Conservation (phyloP, 352 stramenopile genomes). For the Globisporangium rhizosaccharum region DNA sequence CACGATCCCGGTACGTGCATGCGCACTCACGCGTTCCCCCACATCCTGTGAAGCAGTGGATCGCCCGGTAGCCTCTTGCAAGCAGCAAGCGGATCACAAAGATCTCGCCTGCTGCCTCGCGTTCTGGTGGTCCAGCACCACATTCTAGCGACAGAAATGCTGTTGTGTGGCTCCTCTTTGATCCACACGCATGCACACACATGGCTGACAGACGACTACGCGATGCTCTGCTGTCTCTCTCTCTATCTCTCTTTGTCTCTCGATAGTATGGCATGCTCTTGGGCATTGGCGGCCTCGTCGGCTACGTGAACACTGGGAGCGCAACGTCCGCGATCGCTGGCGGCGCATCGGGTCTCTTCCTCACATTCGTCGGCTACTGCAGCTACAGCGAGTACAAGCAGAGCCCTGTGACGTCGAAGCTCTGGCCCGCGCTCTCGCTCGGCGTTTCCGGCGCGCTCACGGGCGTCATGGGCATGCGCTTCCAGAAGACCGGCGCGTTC, state of each 20-base stretch:
- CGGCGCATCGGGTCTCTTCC: conserved; percentile 56
- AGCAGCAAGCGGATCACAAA: too few species aligned
- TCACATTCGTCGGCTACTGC: conserved; percentile 78
- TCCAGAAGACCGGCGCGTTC: conserved; percentile 67
- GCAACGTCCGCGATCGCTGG: conserved; percentile 59
- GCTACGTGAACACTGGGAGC: conserved; percentile 74
- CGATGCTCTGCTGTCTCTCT: not conserved
- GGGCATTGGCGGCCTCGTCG: conserved; percentile 60
- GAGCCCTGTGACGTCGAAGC: conserved; percentile 70
- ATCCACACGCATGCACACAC: not conserved
- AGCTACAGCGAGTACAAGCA: conserved; percentile 85
- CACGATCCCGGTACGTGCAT: conserved; percentile 69
- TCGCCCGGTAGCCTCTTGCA: too few species aligned
- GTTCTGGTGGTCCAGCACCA: conserved; percentile 3
- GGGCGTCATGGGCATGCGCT: conserved; percentile 70
- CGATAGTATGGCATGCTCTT: conserved; percentile 69
- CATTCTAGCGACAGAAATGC: not conserved
- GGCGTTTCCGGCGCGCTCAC: conserved; percentile 63
- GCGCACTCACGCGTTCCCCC: not conserved
- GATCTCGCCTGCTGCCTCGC: not conserved
- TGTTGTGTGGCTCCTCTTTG: not conserved
- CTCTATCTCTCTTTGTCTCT: not conserved
- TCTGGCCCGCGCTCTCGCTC: conserved; percentile 65
- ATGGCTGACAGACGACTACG: not conserved
- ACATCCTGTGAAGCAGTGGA: too few species aligned